Percentiles rank a stretch among this genome's conserved stretches.
phyloP scores from a whole-genome alignment of 2,329 filamentous ascomycete genomes.

The Seiridium cupressi region DNA sequence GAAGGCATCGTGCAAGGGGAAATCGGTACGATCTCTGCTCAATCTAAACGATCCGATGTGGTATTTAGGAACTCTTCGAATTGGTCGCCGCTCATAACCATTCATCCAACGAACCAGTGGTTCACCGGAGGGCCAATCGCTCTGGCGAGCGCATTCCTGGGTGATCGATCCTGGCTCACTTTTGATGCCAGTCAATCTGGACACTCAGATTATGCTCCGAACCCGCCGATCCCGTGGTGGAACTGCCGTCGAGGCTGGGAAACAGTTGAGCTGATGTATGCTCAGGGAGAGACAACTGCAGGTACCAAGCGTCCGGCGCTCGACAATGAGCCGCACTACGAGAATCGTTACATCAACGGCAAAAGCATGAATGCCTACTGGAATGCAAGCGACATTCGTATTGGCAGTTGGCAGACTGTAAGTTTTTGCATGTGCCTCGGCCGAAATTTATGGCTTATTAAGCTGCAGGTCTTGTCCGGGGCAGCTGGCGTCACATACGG shows the following conservation, averaged over 20 bases:
- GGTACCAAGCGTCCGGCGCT: slow-evolving; percentile 14
- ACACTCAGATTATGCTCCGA: slow-evolving; percentile 17
- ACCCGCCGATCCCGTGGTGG: slow-evolving; percentile 18
- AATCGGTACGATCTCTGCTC: neutral
- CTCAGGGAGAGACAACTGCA: slow-evolving; percentile 8
- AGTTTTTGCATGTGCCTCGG: neutral
- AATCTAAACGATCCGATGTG: neutral
- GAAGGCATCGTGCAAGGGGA: slow-evolving; percentile 15
- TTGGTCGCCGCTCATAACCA: slow-evolving; percentile 15
- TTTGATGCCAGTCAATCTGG: slow-evolving; percentile 19
- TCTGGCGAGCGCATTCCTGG: slow-evolving; percentile 15
- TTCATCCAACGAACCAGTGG: slow-evolving; percentile 20
- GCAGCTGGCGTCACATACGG: slow-evolving; percentile 18
- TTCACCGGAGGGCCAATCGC: slow-evolving; percentile 16
- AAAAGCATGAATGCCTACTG: slow-evolving; percentile 12
- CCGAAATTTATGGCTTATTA: neutral
- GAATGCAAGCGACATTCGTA: slow-evolving; percentile 17
- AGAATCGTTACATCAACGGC: slow-evolving; percentile 16
- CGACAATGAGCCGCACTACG: slow-evolving; percentile 19
- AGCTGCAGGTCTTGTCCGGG: slow-evolving; percentile 13
- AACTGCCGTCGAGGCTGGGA: slow-evolving; percentile 14
- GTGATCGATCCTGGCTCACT: slow-evolving; percentile 16
- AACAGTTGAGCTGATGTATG: slow-evolving; percentile 17
- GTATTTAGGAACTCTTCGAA: neutral
- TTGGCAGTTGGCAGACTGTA: slow-evolving; percentile 16